These are phyloP conservation scores for Cenchrus purpureus DNA, from an alignment of 176 grass and related monocot genomes.

Conservation along the genomic window DNA sequence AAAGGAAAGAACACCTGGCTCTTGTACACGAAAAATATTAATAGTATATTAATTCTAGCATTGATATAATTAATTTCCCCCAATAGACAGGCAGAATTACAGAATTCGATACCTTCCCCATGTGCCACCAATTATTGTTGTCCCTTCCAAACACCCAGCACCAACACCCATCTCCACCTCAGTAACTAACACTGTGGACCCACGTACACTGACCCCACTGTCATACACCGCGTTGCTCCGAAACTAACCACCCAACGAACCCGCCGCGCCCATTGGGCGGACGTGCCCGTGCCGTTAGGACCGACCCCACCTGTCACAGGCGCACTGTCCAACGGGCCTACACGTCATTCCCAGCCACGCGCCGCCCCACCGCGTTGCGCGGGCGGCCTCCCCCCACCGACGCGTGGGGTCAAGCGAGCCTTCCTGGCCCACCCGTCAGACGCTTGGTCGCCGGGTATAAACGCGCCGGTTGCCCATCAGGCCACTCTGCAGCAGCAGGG, in stretches of 20 bases:
- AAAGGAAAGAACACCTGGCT: constrained; percentile 5
- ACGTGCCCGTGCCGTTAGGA: constrained; percentile 43
- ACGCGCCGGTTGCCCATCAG: not conserved
- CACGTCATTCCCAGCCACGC: not conserved
- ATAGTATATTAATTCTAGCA: not conserved
- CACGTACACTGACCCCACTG: accelerated
- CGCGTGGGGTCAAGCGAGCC: not conserved
- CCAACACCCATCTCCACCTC: not conserved
- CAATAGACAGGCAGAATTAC: not conserved
- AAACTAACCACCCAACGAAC: constrained; percentile 1
- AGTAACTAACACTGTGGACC: not conserved
- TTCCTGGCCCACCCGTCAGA: not conserved
- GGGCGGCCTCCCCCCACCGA: not conserved
- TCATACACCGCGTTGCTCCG: accelerated
- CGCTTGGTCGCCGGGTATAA: constrained; percentile 32
- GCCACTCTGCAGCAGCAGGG: not conserved
- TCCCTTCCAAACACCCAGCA: not conserved
- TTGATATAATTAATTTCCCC: constrained; percentile 13
- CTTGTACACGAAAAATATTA: not conserved
- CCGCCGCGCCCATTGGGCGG: constrained; percentile 16
- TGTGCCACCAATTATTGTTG: constrained; percentile 50
- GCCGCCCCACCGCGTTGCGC: not conserved
- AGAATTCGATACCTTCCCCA: constrained; percentile 34
- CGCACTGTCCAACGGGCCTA: not conserved
- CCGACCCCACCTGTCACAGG: not conserved